Conservation (phyloP, 2,329 filamentous ascomycete species). For the Cladosporium velox region DNA sequence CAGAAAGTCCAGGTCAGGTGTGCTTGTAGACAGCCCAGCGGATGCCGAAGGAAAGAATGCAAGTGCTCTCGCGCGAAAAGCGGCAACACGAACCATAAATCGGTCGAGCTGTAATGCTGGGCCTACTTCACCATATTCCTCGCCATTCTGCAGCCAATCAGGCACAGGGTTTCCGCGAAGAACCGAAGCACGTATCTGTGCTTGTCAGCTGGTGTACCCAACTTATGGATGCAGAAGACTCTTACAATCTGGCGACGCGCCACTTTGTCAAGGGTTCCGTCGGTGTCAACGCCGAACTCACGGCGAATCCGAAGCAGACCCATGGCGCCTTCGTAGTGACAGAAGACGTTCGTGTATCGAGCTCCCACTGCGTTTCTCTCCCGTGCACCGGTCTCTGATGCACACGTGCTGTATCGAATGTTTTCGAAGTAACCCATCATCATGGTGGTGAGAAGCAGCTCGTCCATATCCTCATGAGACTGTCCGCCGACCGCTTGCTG, state of each 20-base stretch:
- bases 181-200: conserved; percentile 23
- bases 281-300: conserved; percentile 19
- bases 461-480: conserved; percentile 28
- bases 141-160: conserved; percentile 23
- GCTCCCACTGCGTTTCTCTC: conserved; percentile 6
- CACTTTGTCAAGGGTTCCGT: conserved; percentile 18
- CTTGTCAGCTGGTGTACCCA: conserved; percentile 18
- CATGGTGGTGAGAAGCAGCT: conserved; percentile 30
- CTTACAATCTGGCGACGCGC: conserved; percentile 16
- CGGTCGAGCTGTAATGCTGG: conserved; percentile 22
- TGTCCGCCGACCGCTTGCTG: conserved; percentile 25
- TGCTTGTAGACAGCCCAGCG: conserved; percentile 5
- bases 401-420: conserved; percentile 17
- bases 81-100: conserved; percentile 22
- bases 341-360: conserved; percentile 22
- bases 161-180: conserved; percentile 21
- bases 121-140: conserved; percentile 23
- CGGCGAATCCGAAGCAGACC: conserved; percentile 28
- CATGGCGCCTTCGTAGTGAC: conserved; percentile 29
- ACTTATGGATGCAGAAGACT: not conserved
- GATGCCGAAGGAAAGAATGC: conserved; percentile 3
- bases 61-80: conserved; percentile 16
- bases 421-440: conserved; percentile 29
- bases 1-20: conserved; percentile 15
- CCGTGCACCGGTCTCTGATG: not conserved